phyloP scores from a whole-genome alignment of 345 rosid genomes.

The Corymbia maculata region DNA sequence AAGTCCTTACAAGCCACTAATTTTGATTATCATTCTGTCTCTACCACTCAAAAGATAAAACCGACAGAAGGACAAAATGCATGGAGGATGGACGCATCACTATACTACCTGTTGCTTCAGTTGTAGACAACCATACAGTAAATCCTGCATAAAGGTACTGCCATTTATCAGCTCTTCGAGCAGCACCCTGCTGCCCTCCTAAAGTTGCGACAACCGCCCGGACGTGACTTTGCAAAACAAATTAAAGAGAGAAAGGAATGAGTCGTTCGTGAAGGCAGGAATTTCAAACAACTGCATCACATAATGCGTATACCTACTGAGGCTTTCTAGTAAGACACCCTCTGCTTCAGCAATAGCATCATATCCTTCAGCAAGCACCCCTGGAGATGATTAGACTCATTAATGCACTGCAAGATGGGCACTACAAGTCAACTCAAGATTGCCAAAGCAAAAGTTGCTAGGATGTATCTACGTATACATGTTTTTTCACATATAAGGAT shows the following conservation, averaged over 20 bases:
- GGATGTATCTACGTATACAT: not conserved
- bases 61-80: not conserved
- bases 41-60: not conserved
- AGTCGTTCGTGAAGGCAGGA: not conserved
- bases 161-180: slow-evolving; percentile 55
- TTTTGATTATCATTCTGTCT: not conserved
- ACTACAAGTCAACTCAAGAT: not conserved
- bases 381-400: slow-evolving; percentile 32
- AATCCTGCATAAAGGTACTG: slow-evolving; percentile 79
- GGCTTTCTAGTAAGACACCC: slow-evolving; percentile 55
- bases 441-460: not conserved
- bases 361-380: slow-evolving; percentile 62
- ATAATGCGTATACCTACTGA: slow-evolving; percentile 50
- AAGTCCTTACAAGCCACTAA: not conserved
- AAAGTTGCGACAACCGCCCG: slow-evolving; percentile 80
- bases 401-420: slow-evolving; percentile 16
- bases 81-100: not conserved
- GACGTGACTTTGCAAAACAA: slow-evolving; percentile 54
- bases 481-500: not conserved
- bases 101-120: slow-evolving; percentile 63
- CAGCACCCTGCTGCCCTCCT: slow-evolving; percentile 78
- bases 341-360: slow-evolving; percentile 65
- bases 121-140: slow-evolving; percentile 76
- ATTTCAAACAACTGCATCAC: not conserved
- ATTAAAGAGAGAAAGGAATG: not conserved